Base-by-base conservation (phyloP, 2,329 filamentous ascomycete genomes). In the Neobulgaria alba region DNA sequence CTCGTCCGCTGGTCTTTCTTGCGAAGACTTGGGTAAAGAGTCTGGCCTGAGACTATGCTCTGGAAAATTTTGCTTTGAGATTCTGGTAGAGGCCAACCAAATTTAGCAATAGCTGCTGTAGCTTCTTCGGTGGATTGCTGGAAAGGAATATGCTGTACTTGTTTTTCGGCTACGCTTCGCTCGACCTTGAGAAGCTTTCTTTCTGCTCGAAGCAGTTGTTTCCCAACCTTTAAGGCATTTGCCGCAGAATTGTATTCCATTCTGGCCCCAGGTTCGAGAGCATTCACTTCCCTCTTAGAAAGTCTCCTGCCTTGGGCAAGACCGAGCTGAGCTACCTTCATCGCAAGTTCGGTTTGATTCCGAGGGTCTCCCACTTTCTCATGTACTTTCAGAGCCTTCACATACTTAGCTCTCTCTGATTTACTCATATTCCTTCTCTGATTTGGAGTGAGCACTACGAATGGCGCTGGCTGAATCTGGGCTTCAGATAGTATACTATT, bases 71-170 rank as follows among this genome's bases (percentile, higher is more conserved):
- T 16, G 14, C 19, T 16, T 35, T 40, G 18, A 21, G 10, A 31
- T 40, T 36, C 17, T 3, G 41, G 31, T 10, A 43, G 4, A 31
- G 41, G 41, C 41, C 37, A 40, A 4, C 38, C 37, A 43, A 41
- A 32, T 36, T 40, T 36, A 10, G 29, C 2, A 21, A 19, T 10
- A 19, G 31, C 15, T 34, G 29, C 26, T 23, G 33, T 32, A 10
- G 34, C 23, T 23, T 37, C 40, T 16, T 23, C 10, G 5, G 20
- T 20, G 19, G 17, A 15, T 10, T 5, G 14, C 29, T 26, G n/a
- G n/a, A n/a, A n/a, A n/a, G n/a, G n/a, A n/a, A n/a, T n/a, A n/a
- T n/a, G n/a, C n/a, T n/a, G n/a, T n/a, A n/a, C n/a, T n/a, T n/a
- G n/a, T n/a, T n/a, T n/a, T n/a, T n/a, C n/a, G n/a, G n/a, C 23